Percentiles rank a stretch among this genome's conserved stretches.
phyloP scores from a whole-genome alignment of 495 filamentous ascomycete species.

The Penicillium desertorum region DNA sequence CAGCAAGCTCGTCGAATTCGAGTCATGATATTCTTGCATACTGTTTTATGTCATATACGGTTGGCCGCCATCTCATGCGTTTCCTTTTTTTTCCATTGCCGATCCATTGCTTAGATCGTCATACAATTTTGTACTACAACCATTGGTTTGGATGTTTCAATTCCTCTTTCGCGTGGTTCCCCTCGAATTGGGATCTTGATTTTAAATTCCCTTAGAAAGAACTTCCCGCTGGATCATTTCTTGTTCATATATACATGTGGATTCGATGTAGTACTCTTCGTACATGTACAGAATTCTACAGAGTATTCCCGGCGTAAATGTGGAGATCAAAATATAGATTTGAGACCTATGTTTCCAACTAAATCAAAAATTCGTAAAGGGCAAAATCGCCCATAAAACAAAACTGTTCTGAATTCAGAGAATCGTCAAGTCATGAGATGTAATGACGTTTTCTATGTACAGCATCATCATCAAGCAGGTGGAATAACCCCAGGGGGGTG shows the following conservation, averaged over 20 bases:
- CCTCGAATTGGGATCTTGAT: not conserved
- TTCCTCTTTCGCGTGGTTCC: not conserved
- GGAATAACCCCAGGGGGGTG: not conserved
- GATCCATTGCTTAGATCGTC: not conserved
- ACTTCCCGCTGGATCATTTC: not conserved
- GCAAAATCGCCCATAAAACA: not conserved
- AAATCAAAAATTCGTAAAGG: constrained; percentile 10
- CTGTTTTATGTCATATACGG: constrained; percentile 6
- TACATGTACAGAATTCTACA: not conserved
- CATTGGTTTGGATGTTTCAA: constrained; percentile 3
- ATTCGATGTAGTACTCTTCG: not conserved
- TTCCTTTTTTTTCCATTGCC: not conserved
- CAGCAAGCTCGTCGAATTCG: constrained; percentile 44
- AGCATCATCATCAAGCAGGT: constrained; percentile 20
- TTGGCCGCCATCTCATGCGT: not conserved
- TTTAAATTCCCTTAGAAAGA: constrained; percentile 8
- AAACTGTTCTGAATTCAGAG: constrained; percentile 1
- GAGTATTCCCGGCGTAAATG: not conserved
- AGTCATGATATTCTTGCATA: constrained; percentile 28
- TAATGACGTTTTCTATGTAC: constrained; percentile 32
- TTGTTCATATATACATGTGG: not conserved
- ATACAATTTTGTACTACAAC: constrained; percentile 10
- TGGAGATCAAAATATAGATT: not conserved
- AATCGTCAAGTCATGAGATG: constrained; percentile 19
- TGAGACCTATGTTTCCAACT: not conserved